A percentile compares a stretch with the other conserved stretches of the same genome.
These are phyloP conservation scores for Hypsizygus marmoreus DNA, from an alignment of 768 basidiomycete species.

Conservation along the genomic window DNA sequence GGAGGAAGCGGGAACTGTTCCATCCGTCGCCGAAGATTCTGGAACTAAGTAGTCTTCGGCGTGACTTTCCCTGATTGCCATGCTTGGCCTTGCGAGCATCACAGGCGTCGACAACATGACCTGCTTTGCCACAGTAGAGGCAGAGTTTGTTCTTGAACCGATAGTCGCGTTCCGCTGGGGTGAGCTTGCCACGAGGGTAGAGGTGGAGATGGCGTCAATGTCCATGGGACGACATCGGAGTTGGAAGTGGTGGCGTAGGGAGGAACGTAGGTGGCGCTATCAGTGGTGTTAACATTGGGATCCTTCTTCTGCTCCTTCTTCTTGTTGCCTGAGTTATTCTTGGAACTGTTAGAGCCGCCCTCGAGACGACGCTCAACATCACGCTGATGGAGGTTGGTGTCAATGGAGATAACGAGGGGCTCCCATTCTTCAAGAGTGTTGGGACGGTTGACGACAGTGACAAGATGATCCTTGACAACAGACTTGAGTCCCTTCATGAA, in stretches of 20 bases:
- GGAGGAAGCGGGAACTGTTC: conserved; percentile 21
- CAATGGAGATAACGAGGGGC: conserved; percentile 21
- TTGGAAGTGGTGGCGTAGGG: conserved; percentile 7
- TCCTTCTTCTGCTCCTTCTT: conserved; percentile 14
- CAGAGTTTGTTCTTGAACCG: conserved; percentile 29
- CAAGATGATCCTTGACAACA: conserved; percentile 23
- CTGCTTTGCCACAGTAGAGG: conserved; percentile 34
- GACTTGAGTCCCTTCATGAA: conserved; percentile 32
- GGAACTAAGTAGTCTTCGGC: conserved; percentile 26
- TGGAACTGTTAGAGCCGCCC: background rate
- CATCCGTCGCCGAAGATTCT: conserved; percentile 28
- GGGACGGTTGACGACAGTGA: conserved; percentile 16
- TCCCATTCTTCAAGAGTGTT: conserved; percentile 20
- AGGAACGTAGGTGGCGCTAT: background rate
- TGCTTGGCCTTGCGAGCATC: conserved; percentile 14
- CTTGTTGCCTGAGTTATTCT: background rate
- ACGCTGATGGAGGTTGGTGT: conserved; percentile 24
- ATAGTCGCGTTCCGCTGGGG: conserved; percentile 25
- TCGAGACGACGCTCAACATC: conserved; percentile 15
- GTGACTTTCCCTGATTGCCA: conserved; percentile 25
- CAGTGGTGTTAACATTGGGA: conserved; percentile 1
- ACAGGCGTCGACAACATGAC: conserved; percentile 30
- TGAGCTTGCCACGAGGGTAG: conserved; percentile 25
- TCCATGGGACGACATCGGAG: conserved; percentile 30
- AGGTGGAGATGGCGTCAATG: conserved; percentile 25